Base-by-base conservation (phyloP, 2,329 filamentous ascomycete genomes). In the Cordyceps cateniannulata region DNA sequence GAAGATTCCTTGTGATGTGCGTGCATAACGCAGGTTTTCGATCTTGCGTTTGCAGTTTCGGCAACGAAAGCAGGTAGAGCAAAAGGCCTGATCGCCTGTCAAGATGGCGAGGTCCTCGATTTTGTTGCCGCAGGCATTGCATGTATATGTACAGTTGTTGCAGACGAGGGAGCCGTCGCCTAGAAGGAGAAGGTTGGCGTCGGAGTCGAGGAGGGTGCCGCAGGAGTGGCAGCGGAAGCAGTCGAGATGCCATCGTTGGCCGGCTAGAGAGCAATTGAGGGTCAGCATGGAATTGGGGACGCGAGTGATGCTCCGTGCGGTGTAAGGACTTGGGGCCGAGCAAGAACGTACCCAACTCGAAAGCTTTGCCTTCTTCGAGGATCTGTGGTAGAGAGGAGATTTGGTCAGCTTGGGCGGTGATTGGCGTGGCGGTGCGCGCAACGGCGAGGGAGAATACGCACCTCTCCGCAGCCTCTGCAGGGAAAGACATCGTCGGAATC, bases 91-190 rank as follows among this genome's bases (percentile, higher is more conserved):
- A 70, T 99, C 95, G 65, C 95, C 95, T 0, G 95, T 99, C 66
- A 99, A 81, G 73, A 99, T 99, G 65, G 95, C 95, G 64, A 98
- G 81, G 72, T 99, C 95, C 73, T 99, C 95, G 67, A 99, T 99
- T 80, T 99, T 99, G 79, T 96, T 93, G 62, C 87, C 87, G 76
- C 95, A 99, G 59, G 93, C 93, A 75, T 87, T 96, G 80, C 95
- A 99, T 81, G 93, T 97, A 75, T 99, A 99, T 59, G 95, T 98
- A 79, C 95, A 99, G 76, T 97, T 96, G 79, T 96, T 98, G 82
- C 95, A 99, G 68, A 99, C 98, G 66, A 99, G 85, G 20, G 93
- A 98, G 66, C 95, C 95, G 77, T 99, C 95, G 73, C 95, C 95
- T 65, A 99, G 90, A 27, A 99, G 88, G 56, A 99, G 87, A 54